A percentile compares a stretch with the other conserved stretches of the same genome.
Evolutionary conservation across 352 stramenopile genomes (phyloP).

Genomic region (Phytopythium litorale): DNA sequence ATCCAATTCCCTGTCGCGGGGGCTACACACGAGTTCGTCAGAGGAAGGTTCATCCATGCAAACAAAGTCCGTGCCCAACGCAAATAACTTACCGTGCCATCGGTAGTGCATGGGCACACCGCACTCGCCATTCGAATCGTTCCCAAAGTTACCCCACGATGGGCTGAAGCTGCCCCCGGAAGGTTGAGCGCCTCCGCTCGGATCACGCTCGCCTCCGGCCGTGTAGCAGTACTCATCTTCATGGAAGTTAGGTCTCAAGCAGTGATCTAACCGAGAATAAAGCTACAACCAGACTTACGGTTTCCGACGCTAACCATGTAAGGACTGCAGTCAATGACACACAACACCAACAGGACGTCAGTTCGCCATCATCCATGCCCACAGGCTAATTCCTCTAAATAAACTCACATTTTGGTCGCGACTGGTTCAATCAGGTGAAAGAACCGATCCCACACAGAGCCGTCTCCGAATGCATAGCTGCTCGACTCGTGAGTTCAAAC

Average conservation of each 20-base stretch:
- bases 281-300: slow-evolving; percentile 32
- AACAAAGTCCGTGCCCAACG: not conserved
- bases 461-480: slow-evolving; percentile 64
- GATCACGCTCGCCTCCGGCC: slow-evolving; percentile 43
- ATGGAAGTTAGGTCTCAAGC: not conserved
- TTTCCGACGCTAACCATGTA: slow-evolving; percentile 83
- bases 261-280: not conserved
- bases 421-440: slow-evolving; percentile 70
- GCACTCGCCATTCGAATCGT: slow-evolving; percentile 62
- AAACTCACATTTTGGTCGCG: slow-evolving; percentile 52
- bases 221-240: slow-evolving; percentile 75
- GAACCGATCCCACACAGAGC: slow-evolving; percentile 68
- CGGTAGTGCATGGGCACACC: slow-evolving; percentile 64
- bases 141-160: slow-evolving; percentile 60
- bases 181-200: slow-evolving; percentile 38
- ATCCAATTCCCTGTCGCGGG: slow-evolving; percentile 60
- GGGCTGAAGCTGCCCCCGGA: slow-evolving; percentile 55
- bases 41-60: not conserved
- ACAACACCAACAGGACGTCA: slow-evolving; percentile 1
- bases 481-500: not conserved
- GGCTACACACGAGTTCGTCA: slow-evolving; percentile 21
- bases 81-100: slow-evolving; percentile 41
- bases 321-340: not conserved
- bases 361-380: not conserved
- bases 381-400: not conserved